Base-by-base conservation (phyloP, 2,329 filamentous ascomycete species). In the Trichoderma sp. region DNA sequence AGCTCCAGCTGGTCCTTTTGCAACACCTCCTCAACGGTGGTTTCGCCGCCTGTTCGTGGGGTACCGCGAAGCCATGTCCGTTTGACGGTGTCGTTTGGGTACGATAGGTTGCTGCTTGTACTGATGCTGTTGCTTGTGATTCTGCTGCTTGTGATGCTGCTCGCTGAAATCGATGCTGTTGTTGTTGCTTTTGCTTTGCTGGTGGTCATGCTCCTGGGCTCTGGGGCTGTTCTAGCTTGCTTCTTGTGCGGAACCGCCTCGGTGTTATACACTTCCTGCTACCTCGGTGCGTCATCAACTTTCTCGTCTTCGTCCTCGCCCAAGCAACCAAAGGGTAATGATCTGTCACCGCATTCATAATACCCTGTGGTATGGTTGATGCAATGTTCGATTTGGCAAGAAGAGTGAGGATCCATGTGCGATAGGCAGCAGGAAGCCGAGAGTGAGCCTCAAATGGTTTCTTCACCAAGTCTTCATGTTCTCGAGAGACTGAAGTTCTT, bases 21-120 rank as follows among this genome's bases (percentile, higher is more conserved):
- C 1, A 98, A 81, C 0, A 98, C 88, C 79, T 98, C 94, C 77
- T 97, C 93, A 53, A 98, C 90, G 73, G 90, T 96, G 78, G 98
- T 93, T 74, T 97, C 93, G 73, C 94, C 87, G 4, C 84, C 84
- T 0, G 80, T 84, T 43, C 92, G 86, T 2, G 86, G 83, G 74
- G 87, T 89, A 3, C 91, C 90, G 43, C 84, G 84, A 0, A 89
- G 89, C 89, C 92, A 95, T 0, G 96, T 98, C 77, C 92, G 93
- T 81, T 93, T 96, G 61, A 98, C 89, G 0, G 85, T 84, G 1
- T 95, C 95, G 53, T 82, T 80, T 2, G 84, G 83, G 74, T 83
- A 89, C 1, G 82, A 83, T 8, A 86, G n/a, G 67, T 66, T 66
- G 18, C 12, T 64, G 15, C 15, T 43, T 5, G 34, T 36, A 36